phyloP scores from a whole-genome alignment of 306 rosid species.

The Lathyrus tuberosus region DNA sequence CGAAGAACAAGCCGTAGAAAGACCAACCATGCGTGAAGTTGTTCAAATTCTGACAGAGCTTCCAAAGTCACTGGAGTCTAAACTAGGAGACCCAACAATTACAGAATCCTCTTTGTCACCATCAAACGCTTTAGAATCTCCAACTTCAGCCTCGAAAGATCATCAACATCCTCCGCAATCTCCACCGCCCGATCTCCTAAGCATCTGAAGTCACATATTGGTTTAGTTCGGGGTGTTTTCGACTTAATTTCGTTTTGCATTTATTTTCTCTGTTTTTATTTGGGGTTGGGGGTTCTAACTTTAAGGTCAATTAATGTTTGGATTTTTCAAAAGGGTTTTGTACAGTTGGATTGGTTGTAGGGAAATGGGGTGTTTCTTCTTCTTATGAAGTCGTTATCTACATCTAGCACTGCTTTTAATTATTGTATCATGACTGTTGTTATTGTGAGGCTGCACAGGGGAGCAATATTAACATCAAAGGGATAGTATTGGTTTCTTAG shows the following conservation, averaged over 20 bases:
- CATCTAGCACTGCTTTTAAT: slow-evolving; percentile 43
- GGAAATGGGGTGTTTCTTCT: slow-evolving; percentile 46
- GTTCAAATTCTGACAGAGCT: slow-evolving; percentile 95
- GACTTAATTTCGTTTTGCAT: slow-evolving; percentile 21
- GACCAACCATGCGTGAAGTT: slow-evolving; percentile 98
- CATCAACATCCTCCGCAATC: slow-evolving; percentile 56
- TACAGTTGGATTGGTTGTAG: slow-evolving; percentile 64
- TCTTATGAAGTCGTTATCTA: slow-evolving; percentile 34
- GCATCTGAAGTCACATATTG: slow-evolving; percentile 61
- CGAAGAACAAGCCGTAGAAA: slow-evolving; percentile 94
- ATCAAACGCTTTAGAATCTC: slow-evolving; percentile 53
- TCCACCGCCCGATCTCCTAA: slow-evolving; percentile 80
- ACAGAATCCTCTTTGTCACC: slow-evolving; percentile 57
- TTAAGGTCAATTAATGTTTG: slow-evolving; percentile 49
- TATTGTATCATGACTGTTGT: slow-evolving; percentile 41
- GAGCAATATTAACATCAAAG: slow-evolving; percentile 35
- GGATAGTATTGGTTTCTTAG: slow-evolving; percentile 25
- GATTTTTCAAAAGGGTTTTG: slow-evolving; percentile 47
- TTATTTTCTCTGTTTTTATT: slow-evolving; percentile 27
- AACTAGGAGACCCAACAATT: slow-evolving; percentile 48
- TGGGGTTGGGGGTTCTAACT: slow-evolving; percentile 52
- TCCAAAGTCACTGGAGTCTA: slow-evolving; percentile 64
- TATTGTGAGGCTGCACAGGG: slow-evolving; percentile 41
- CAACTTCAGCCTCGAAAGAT: slow-evolving; percentile 48
- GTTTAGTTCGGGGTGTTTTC: slow-evolving; percentile 39